Percentiles rank a stretch among this genome's conserved stretches.
These are phyloP conservation scores for Populus tomentosa DNA, from an alignment of 441 rosid species.

Conservation along the genomic window DNA sequence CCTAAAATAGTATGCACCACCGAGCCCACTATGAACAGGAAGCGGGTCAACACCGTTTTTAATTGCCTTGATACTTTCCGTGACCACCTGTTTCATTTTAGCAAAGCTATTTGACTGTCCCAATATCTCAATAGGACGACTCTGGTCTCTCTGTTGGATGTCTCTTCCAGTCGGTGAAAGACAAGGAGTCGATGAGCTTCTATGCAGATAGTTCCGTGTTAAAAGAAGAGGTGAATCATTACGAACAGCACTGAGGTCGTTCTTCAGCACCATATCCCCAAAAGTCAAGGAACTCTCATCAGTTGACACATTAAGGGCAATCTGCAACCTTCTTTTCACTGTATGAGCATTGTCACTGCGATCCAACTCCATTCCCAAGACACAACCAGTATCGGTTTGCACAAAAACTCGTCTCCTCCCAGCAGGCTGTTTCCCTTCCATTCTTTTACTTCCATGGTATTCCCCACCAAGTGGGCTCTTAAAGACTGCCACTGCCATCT, in stretches of 20 bases:
- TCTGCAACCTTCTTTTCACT: constrained; percentile 49
- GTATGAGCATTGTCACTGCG: constrained; percentile 49
- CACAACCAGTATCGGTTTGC: constrained; percentile 52
- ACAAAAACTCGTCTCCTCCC: constrained; percentile 52
- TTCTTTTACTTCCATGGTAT: constrained; percentile 36
- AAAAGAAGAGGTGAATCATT: constrained; percentile 48
- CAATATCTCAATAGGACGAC: constrained; percentile 42
- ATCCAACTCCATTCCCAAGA: constrained; percentile 51
- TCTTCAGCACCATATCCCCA: constrained; percentile 45
- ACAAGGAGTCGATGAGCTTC: constrained; percentile 54
- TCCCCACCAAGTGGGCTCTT: constrained; percentile 65
- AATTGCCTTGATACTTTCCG: constrained; percentile 39
- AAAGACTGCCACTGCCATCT: constrained; percentile 68
- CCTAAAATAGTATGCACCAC: constrained; percentile 50
- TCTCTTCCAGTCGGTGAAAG: constrained; percentile 45
- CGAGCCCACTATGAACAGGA: constrained; percentile 46
- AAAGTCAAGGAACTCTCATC: constrained; percentile 45
- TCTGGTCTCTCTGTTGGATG: constrained; percentile 36
- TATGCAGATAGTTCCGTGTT: constrained; percentile 36
- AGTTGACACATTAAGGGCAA: constrained; percentile 39
- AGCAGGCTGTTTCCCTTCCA: constrained; percentile 57
- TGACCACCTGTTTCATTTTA: constrained; percentile 30
- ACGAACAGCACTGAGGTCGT: constrained; percentile 49
- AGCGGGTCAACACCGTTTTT: constrained; percentile 42
- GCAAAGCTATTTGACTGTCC: constrained; percentile 31